Percentiles rank a stretch among this genome's conserved stretches.
These are phyloP conservation scores for Primulina tabacum DNA, from an alignment of 257 asterid species.

Conservation along the genomic window DNA sequence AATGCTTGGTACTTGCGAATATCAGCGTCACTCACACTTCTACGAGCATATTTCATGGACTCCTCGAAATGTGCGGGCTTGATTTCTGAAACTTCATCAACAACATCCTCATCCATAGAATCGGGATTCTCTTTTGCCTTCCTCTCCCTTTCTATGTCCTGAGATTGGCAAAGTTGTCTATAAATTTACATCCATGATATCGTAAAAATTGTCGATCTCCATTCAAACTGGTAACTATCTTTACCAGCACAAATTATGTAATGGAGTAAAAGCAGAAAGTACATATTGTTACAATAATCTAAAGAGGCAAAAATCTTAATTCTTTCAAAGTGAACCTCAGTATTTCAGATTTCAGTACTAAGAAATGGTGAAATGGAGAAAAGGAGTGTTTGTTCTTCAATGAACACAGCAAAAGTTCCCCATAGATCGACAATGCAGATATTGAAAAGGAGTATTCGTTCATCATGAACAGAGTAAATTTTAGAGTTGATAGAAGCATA, in stretches of 20 bases:
- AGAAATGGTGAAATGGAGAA: too few relatives aligned
- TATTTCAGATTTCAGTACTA: too few relatives aligned
- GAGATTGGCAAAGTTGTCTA: conserved; percentile 15
- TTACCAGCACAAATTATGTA: not conserved
- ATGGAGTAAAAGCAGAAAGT: too few relatives aligned
- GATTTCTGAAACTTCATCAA: conserved; percentile 54
- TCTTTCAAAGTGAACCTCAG: too few relatives aligned
- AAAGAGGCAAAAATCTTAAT: too few relatives aligned
- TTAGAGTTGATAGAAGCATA: too few relatives aligned
- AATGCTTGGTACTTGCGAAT: conserved; percentile 69
- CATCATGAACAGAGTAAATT: too few relatives aligned
- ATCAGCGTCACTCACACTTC: conserved; percentile 72
- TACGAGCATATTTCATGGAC: conserved; percentile 64
- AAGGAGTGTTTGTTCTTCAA: too few relatives aligned
- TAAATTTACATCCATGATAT: not conserved
- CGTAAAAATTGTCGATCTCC: not conserved
- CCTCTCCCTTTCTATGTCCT: conserved; percentile 59
- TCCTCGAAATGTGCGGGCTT: conserved; percentile 67
- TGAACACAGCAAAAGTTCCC: too few relatives aligned
- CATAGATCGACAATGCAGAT: too few relatives aligned
- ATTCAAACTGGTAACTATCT: not conserved
- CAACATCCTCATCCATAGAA: conserved; percentile 54
- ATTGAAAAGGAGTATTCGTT: too few relatives aligned
- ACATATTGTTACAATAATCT: too few relatives aligned
- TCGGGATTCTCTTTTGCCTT: conserved; percentile 42